phyloP scores from a whole-genome alignment of 169 alveolate species.

The Plasmodium malariae region DNA sequence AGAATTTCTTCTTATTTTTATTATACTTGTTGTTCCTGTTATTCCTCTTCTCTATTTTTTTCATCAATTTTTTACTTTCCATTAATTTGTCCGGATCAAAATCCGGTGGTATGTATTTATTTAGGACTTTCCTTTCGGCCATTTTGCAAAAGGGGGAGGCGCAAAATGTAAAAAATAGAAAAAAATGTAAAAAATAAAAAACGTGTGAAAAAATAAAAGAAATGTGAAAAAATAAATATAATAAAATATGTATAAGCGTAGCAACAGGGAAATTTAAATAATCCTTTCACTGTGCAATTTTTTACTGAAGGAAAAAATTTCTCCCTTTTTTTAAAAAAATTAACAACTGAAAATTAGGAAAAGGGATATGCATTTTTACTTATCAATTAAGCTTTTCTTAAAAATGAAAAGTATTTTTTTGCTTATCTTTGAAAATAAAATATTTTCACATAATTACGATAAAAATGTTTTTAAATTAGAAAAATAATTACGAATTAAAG shows the following conservation, averaged over 20 bases:
- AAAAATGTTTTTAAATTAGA: too few relatives aligned
- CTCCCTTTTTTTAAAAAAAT: background rate
- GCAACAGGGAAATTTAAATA: too few relatives aligned
- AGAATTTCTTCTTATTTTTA: conserved; percentile 84
- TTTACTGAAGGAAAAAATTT: background rate
- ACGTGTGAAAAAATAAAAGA: background rate
- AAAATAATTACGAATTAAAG: too few relatives aligned
- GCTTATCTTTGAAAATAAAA: too few relatives aligned
- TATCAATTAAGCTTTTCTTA: background rate
- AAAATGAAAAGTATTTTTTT: too few relatives aligned
- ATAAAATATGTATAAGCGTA: background rate
- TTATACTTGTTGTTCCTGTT: conserved; percentile 81
- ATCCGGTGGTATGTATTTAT: conserved; percentile 99
- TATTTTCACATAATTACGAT: too few relatives aligned
- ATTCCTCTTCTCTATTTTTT: conserved; percentile 85
- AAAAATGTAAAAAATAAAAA: background rate
- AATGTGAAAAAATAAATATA: background rate
- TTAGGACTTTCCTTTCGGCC: conserved; percentile 99
- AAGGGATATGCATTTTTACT: background rate
- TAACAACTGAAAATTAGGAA: background rate
- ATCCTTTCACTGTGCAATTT: too few relatives aligned
- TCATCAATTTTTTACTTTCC: conserved; percentile 89
- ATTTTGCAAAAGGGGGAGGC: conserved; percentile 85
- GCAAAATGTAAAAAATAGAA: background rate
- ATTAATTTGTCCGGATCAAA: conserved; percentile 97